Conservation (phyloP, 495 filamentous ascomycete genomes). For the Amniculicola lignicola region DNA sequence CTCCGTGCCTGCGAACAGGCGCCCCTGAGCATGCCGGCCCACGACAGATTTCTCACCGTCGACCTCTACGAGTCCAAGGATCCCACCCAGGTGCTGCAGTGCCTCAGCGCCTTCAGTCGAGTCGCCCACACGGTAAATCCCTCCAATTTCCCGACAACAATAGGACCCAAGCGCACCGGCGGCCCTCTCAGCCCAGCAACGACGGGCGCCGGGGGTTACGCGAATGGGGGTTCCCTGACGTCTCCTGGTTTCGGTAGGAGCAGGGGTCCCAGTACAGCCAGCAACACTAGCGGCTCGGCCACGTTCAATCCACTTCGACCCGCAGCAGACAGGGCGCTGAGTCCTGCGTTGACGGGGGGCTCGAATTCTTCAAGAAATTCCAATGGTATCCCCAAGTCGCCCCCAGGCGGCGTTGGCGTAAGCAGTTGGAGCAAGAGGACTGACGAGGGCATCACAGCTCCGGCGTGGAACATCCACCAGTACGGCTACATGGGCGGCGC, state of each 20-base stretch:
- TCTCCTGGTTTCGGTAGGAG: slow-evolving; percentile 46
- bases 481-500: slow-evolving; percentile 95
- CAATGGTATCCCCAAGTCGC: slow-evolving; percentile 41
- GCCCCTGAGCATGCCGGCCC: slow-evolving; percentile 81
- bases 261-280: slow-evolving; percentile 66
- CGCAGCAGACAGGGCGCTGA: slow-evolving; percentile 41
- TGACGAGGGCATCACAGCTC: slow-evolving; percentile 74
- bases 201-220: slow-evolving; percentile 58
- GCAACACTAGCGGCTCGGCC: slow-evolving; percentile 57
- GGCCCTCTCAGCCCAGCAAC: slow-evolving; percentile 64
- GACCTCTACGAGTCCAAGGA: slow-evolving; percentile 97
- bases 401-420: slow-evolving; percentile 55
- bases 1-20: slow-evolving; percentile 78
- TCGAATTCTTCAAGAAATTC: slow-evolving; percentile 40
- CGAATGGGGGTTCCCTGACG: slow-evolving; percentile 30
- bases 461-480: slow-evolving; percentile 98
- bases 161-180: slow-evolving; percentile 60
- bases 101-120: slow-evolving; percentile 85
- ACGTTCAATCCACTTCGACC: slow-evolving; percentile 43
- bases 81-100: slow-evolving; percentile 93
- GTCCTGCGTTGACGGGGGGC: slow-evolving; percentile 54
- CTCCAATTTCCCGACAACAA: slow-evolving; percentile 63
- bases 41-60: slow-evolving; percentile 96
- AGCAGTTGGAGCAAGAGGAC: slow-evolving; percentile 89
- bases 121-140: slow-evolving; percentile 77